These are phyloP conservation scores for Sporobolomyces pararoseus DNA, from an alignment of 768 basidiomycete genomes.

Conservation along the genomic window DNA sequence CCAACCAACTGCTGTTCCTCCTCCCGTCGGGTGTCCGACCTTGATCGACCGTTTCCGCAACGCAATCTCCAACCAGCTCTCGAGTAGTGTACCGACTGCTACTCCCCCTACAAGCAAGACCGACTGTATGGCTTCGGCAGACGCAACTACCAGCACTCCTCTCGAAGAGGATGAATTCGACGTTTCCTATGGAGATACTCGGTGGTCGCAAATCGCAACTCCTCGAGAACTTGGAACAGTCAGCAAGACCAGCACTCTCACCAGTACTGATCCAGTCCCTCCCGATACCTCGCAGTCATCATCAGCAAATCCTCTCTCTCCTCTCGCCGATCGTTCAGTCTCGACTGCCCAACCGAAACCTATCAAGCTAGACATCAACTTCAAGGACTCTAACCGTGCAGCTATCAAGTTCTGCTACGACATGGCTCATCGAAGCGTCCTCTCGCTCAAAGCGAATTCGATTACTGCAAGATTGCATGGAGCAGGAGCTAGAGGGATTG, in stretches of 20 bases:
- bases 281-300: not conserved
- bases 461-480: constrained; percentile 13
- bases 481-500: not conserved
- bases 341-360: not conserved
- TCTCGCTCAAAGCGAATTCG: constrained; percentile 25
- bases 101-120: not conserved
- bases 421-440: constrained; percentile 25
- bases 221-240: no score
- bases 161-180: constrained; percentile 15
- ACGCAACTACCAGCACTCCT: not conserved
- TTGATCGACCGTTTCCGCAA: constrained; percentile 6
- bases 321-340: not conserved
- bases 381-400: not conserved
- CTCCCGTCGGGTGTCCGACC: not conserved
- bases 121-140: not conserved
- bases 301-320: not conserved
- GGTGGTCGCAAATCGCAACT: constrained; percentile 12
- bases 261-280: not conserved
- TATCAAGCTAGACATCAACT: not conserved
- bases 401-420: constrained; percentile 19
- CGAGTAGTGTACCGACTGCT: not conserved
- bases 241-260: not conserved
- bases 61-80: not conserved
- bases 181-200: constrained; percentile 1
- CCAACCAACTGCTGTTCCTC: not conserved